A percentile compares a stretch with the other conserved stretches of the same genome.
These are phyloP conservation scores for Astrocystis sublimbata DNA, from an alignment of 495 filamentous ascomycete species.

Conservation along the genomic window DNA sequence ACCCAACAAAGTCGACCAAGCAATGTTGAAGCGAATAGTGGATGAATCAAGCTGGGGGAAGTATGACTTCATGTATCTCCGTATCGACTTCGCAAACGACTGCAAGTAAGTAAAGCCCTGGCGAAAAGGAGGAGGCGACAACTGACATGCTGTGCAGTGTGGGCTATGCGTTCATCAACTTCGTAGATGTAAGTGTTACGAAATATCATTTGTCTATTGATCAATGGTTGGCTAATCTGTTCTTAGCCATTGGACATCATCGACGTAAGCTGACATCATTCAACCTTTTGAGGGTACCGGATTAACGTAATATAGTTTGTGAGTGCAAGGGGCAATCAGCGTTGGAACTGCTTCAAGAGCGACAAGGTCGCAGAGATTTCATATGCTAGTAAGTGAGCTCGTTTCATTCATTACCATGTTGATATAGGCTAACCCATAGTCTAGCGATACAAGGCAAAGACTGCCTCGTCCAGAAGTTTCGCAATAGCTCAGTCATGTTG, in stretches of 20 bases:
- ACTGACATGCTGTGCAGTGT: slow-evolving; percentile 60
- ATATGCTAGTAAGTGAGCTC: slow-evolving; percentile 75
- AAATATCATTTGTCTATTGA: not conserved
- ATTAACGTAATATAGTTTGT: slow-evolving; percentile 65
- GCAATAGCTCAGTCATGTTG: slow-evolving; percentile 93
- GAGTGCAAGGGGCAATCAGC: slow-evolving; percentile 64
- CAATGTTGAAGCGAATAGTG: slow-evolving; percentile 75
- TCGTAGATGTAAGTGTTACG: slow-evolving; percentile 54
- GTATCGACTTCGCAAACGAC: slow-evolving; percentile 87
- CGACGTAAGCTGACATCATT: slow-evolving; percentile 50
- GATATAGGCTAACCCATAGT: slow-evolving; percentile 19
- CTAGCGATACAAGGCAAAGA: slow-evolving; percentile 88
- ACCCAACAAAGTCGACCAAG: slow-evolving; percentile 84
- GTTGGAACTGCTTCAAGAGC: slow-evolving; percentile 81
- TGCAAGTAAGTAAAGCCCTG: slow-evolving; percentile 70
- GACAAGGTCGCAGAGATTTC: slow-evolving; percentile 88
- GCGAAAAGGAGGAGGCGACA: not conserved
- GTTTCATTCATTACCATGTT: not conserved
- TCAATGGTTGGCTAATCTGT: slow-evolving; percentile 30
- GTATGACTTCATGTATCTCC: slow-evolving; percentile 94
- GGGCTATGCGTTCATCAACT: slow-evolving; percentile 98
- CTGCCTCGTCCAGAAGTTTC: slow-evolving; percentile 88
- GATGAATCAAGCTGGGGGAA: slow-evolving; percentile 75
- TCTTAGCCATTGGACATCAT: slow-evolving; percentile 70
- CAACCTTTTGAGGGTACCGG: slow-evolving; percentile 9